Evolutionary conservation across 768 basidiomycete genomes (phyloP).

Genomic region (Stropharia rugosoannulata): DNA sequence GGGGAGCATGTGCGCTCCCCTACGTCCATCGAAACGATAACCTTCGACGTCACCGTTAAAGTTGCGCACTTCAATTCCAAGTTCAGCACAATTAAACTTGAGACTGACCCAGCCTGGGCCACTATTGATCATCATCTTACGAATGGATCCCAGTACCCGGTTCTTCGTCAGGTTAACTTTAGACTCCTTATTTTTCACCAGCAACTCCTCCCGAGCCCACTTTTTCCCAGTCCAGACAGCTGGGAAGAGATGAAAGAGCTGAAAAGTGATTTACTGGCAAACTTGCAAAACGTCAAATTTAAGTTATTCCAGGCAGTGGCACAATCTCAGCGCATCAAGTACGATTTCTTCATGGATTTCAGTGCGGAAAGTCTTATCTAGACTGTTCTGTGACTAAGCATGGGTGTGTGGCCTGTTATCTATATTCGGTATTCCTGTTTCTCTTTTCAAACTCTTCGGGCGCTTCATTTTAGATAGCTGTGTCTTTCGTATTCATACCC

Average conservation of each 20-base stretch:
- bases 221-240: conserved; percentile 1
- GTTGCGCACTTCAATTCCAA: conserved; percentile 5
- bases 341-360: conserved; percentile 3
- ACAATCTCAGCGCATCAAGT: conserved; percentile 5
- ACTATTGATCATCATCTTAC: conserved; percentile 7
- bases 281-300: not conserved
- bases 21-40: not conserved
- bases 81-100: conserved; percentile 1
- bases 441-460: not conserved
- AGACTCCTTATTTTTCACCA: conserved; percentile 1
- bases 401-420: not conserved
- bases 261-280: not conserved
- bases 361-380: not conserved
- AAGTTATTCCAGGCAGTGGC: conserved; percentile 6
- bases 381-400: not conserved
- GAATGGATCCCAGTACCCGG: conserved; percentile 3
- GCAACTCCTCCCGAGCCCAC: not conserved
- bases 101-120: conserved; percentile 6
- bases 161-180: not conserved
- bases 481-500: too few relatives aligned
- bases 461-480: too few relatives aligned
- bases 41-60: conserved; percentile 3
- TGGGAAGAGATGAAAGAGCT: conserved; percentile 5
- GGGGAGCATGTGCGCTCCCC: conserved; percentile 3
- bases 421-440: not conserved